Base-by-base conservation (phyloP, 2,329 filamentous ascomycete genomes). In the Talaromyces rugulosus region DNA sequence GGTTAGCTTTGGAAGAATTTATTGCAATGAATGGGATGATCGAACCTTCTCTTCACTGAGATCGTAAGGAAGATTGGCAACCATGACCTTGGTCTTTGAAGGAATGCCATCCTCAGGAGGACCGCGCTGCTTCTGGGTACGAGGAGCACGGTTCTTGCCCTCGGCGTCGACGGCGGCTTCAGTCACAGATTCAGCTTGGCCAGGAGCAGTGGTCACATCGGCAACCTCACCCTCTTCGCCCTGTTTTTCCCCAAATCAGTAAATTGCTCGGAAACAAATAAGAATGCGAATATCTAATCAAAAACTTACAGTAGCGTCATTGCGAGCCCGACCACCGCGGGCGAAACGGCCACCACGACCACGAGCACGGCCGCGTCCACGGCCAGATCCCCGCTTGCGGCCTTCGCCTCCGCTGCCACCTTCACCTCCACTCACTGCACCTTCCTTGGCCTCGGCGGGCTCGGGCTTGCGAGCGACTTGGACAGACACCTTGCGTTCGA, bases 81-180 rank as follows among this genome's bases (percentile, higher is more conserved):
- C 95, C 95, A 99, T 99, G 81, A 99, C 92, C 90, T 99, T 99
- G 80, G 91, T 98, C 89, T 97, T 97, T 80, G 94, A 98, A 68
- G 95, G 89, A 74, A 99, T 91, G 70, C 95, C 95, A 77, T 99
- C 94, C 79, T 96, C 94, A 64, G 95, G 95, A 68, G 95, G 95
- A 66, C 95, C 95, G 78, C 95, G 93, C 87, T 97, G 87, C 82
- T 87, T 88, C 77, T 85, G 86, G 70, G 84, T 81, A 71, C 83
- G 83, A 47, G 62, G 34, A 65, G 77, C 81, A 69, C 78, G 79
- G 61, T 71, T 62, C 69, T 77, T 81, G 66, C 69, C 66, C 85
- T 61, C 73, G 71, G 66, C 69, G 5, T 44, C 70, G 42, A 76
- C 75, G 64, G 75, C 87, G 68, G 85, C 82, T 67, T 90, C 87